phyloP scores from a whole-genome alignment of 2,329 filamentous ascomycete genomes.

The Xylaria sp. region DNA sequence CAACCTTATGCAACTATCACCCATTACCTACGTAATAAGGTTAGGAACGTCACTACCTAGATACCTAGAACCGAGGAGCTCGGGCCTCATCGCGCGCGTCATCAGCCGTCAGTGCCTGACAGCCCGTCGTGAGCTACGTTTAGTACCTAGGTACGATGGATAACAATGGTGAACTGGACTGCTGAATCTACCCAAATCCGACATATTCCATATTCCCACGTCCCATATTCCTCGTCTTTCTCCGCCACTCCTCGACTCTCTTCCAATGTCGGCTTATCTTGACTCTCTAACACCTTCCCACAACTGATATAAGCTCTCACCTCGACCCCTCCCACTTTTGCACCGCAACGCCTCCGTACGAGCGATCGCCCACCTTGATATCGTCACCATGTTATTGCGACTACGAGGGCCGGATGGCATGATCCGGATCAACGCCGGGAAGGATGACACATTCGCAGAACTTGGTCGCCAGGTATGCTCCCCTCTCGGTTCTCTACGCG shows the following conservation, averaged over 20 bases:
- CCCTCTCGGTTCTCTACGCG: background rate
- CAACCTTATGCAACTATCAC: background rate
- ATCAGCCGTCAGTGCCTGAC: constrained; percentile 31
- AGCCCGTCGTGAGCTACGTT: constrained; percentile 2
- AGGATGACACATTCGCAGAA: constrained; percentile 71
- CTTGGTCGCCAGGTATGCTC: constrained; percentile 54
- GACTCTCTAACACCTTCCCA: background rate
- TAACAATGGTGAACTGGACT: background rate
- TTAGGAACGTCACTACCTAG: too few relatives aligned
- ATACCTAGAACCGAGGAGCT: constrained; percentile 1
- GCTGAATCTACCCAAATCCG: constrained; percentile 6
- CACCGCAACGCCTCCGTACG: background rate
- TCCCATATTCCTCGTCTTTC: constrained; percentile 12
- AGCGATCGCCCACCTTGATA: background rate
- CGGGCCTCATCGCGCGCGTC: constrained; percentile 23
- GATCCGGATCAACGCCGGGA: constrained; percentile 79
- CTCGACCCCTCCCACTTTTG: background rate
- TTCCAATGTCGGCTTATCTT: background rate
- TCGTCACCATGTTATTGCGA: constrained; percentile 72
- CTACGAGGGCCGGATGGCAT: constrained; percentile 93
- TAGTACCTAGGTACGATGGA: too few relatives aligned
- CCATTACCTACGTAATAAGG: too few relatives aligned
- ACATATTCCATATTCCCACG: too few relatives aligned
- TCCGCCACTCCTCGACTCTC: constrained; percentile 1
- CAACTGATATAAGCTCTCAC: background rate